A percentile compares a stretch with the other conserved stretches of the same genome.
These are phyloP conservation scores for Fusarium falciforme DNA, from an alignment of 2,329 filamentous ascomycete genomes.

Conservation along the genomic window DNA sequence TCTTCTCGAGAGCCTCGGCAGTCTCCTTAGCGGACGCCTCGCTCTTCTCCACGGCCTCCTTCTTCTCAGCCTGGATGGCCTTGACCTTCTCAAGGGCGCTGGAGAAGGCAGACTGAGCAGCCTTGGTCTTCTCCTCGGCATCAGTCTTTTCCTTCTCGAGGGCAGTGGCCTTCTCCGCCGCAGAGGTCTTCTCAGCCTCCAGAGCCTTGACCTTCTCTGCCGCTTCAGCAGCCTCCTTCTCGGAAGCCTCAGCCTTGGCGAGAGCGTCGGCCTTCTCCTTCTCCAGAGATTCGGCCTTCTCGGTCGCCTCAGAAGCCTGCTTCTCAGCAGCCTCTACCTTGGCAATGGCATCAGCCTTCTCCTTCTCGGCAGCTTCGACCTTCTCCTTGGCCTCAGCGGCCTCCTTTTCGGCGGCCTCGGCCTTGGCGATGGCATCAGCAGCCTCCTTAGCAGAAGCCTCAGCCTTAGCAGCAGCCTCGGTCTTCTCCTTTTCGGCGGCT, in stretches of 20 bases:
- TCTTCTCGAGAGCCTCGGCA: conserved; percentile 9
- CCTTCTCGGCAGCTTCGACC: conserved; percentile 16
- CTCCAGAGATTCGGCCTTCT: conserved; percentile 24
- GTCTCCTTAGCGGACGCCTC: conserved; percentile 28
- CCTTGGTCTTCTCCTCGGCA: conserved; percentile 30
- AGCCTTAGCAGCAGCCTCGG: neutral
- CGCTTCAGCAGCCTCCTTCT: conserved; percentile 27
- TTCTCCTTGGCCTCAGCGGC: conserved; percentile 24
- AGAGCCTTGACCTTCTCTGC: conserved; percentile 30
- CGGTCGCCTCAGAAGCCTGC: conserved; percentile 12
- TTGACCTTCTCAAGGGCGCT: conserved; percentile 19
- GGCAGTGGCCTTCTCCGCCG: conserved; percentile 15
- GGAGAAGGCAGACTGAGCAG: conserved; percentile 26
- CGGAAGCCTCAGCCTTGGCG: conserved; percentile 11
- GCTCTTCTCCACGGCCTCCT: conserved; percentile 9
- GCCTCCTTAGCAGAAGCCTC: neutral
- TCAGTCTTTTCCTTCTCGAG: conserved; percentile 18
- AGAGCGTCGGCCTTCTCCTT: conserved; percentile 27
- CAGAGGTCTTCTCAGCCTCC: conserved; percentile 12
- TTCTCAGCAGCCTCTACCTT: conserved; percentile 22
- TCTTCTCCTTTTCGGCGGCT: neutral
- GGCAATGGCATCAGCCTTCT: conserved; percentile 19
- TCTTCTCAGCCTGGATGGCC: conserved; percentile 9
- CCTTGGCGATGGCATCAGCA: neutral
- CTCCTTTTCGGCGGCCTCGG: neutral